A percentile compares a stretch with the other conserved stretches of the same genome.
Evolutionary conservation across 129 eudicot genomes (phyloP).

Genomic region (Flaveria ramosissima): DNA sequence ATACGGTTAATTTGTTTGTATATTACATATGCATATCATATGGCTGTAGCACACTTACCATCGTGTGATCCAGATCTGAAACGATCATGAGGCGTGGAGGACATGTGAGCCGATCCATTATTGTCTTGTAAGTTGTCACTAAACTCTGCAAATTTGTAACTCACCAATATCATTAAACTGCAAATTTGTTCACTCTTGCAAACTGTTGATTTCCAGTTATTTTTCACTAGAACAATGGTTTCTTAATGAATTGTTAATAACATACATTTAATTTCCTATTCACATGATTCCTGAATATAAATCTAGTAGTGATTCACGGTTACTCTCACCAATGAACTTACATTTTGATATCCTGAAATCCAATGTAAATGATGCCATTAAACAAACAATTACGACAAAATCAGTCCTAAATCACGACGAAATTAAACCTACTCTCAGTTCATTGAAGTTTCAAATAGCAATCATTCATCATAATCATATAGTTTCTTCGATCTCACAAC

Average conservation of each 20-base stretch:
- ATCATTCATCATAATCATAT: not conserved
- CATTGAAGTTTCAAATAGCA: not conserved
- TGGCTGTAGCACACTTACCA: conserved; percentile 46
- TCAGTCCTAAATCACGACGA: too few relatives aligned
- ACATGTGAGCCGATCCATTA: conserved; percentile 59
- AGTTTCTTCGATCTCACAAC: not conserved
- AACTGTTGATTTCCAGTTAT: not conserved
- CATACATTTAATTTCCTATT: too few relatives aligned
- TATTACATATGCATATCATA: not conserved
- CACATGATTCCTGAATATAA: too few relatives aligned
- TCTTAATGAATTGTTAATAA: too few relatives aligned
- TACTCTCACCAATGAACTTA: not conserved
- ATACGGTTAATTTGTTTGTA: not conserved
- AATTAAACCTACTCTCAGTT: conserved; percentile 3
- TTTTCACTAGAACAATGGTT: not conserved
- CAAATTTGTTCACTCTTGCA: not conserved
- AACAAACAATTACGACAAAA: not conserved
- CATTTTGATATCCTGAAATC: not conserved
- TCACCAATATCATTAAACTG: conserved; percentile 13
- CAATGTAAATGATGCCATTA: not conserved
- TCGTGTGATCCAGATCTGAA: conserved; percentile 96
- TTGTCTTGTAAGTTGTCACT: conserved; percentile 20
- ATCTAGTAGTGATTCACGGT: not conserved
- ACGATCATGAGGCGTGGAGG: conserved; percentile 89
- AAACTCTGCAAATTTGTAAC: conserved; percentile 32